These are phyloP conservation scores for Pontederia crassipes DNA, from an alignment of 176 grass and related monocot species.

Conservation along the genomic window DNA sequence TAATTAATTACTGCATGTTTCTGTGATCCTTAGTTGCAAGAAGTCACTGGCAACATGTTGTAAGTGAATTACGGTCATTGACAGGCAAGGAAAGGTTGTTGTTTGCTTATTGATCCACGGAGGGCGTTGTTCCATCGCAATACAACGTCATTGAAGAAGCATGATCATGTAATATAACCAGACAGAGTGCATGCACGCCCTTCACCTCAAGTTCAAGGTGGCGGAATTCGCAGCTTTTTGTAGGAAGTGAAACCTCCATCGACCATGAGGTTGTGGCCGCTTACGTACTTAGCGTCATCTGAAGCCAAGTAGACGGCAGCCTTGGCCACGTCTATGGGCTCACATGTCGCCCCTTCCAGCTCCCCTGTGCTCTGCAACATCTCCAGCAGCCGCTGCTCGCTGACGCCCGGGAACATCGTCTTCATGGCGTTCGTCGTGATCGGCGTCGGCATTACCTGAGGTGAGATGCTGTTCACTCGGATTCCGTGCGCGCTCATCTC, in stretches of 20 bases:
- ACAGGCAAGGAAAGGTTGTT: no score
- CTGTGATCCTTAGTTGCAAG: no score
- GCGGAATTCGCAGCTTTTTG: conserved; percentile 10
- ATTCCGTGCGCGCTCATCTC: conserved; percentile 42
- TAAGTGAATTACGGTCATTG: no score
- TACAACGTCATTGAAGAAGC: no score
- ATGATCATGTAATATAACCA: no score
- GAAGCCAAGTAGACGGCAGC: conserved; percentile 53
- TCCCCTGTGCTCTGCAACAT: conserved; percentile 19
- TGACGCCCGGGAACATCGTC: not conserved
- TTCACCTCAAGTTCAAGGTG: no score
- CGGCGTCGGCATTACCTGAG: conserved; percentile 29
- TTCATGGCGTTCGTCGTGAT: not conserved
- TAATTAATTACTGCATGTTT: no score
- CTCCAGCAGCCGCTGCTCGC: conserved; percentile 3
- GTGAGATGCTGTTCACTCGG: conserved; percentile 59
- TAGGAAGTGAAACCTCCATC: conserved; percentile 36
- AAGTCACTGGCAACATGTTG: no score
- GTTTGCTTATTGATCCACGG: no score
- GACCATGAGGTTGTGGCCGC: conserved; percentile 55
- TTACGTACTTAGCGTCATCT: conserved; percentile 48
- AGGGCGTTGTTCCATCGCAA: no score
- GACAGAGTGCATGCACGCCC: no score
- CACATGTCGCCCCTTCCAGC: conserved; percentile 28
- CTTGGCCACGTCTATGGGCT: conserved; percentile 29